phyloP scores from a whole-genome alignment of 2,329 filamentous ascomycete species.

The Sporothrix dimorphospora region DNA sequence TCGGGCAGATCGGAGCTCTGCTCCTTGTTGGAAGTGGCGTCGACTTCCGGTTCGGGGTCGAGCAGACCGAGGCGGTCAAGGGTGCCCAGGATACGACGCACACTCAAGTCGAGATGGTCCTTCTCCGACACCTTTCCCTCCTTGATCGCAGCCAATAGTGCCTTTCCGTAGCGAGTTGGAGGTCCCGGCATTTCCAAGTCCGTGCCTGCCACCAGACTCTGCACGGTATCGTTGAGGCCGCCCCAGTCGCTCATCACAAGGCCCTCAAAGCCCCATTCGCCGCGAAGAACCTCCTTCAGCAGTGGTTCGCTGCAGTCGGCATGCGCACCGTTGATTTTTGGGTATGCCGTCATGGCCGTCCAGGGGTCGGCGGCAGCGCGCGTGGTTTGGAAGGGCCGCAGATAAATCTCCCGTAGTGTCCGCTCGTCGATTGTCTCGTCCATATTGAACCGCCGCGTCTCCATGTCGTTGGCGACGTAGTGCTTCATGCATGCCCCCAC shows the following conservation, averaged over 20 bases:
- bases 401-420: constrained; percentile 69
- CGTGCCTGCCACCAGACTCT: constrained; percentile 38
- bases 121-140: constrained; percentile 23
- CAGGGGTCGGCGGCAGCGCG: constrained; percentile 65
- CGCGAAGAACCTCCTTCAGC: constrained; percentile 58
- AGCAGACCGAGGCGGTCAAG: constrained; percentile 23
- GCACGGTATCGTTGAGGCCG: constrained; percentile 30
- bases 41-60: constrained; percentile 8
- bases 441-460: constrained; percentile 67
- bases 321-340: constrained; percentile 66
- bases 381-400: constrained; percentile 74
- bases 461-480: constrained; percentile 74
- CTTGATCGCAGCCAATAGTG: constrained; percentile 30
- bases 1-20: constrained; percentile 31
- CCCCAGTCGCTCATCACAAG: constrained; percentile 59
- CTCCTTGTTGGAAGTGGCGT: constrained; percentile 7
- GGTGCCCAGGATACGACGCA: constrained; percentile 21
- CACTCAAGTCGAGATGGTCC: constrained; percentile 19
- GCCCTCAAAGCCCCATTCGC: constrained; percentile 64
- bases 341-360: constrained; percentile 71
- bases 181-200: constrained; percentile 44
- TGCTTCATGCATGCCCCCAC: constrained; percentile 38
- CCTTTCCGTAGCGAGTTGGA: constrained; percentile 33
- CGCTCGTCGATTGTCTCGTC: constrained; percentile 67
- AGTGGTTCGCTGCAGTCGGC: constrained; percentile 59